Evolutionary conservation across 108 stramenopile species (phyloP), one percentile per base, ranked within the genome.

Genomic region (Skeletonema marinoi): DNA sequence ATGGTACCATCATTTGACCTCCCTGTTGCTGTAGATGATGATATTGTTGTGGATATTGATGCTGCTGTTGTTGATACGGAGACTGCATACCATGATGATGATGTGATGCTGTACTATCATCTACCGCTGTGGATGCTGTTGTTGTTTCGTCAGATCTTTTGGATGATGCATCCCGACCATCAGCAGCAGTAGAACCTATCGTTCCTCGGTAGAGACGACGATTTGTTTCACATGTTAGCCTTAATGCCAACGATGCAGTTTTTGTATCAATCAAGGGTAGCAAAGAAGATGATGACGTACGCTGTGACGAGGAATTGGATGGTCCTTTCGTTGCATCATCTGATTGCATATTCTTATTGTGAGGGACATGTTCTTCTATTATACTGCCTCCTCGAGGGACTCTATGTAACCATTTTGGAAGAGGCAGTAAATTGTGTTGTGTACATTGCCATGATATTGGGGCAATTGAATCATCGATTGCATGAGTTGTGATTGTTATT

Each of bases 221-320:
- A 66, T 80, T 80, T 8, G 79, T 80, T 73, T 80, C 79, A 63
- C 79, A 74, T 12, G 79, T 74, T 38, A 80, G 73, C 30, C 79
- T 74, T 56, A 80, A 59, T 65, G 79, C 79, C 29, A 80, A 68
- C n/a, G 73, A 69, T 8, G 70, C 73, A 35, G 79, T 56, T 65
- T 56, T 66, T 65, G 63, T 64, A 65, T 80, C 79, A 65, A 80
- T 80, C 30, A 80, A 51, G 19, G 73, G 68, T 60, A 51, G 32
- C 19, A 61, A 71, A 44, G 58, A 51, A 29, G 54, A 56, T 10
- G 54, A 56, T 29, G 54, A 9, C 21, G 51, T 25, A 19, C 9
- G 16, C 54, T n/a, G 54, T 56, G 44, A 46, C 16, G 44, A 46
- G 44, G 16, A 46, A 42, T 42, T 42, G 41, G 41, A 42, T 42